phyloP scores from a whole-genome alignment of 1,284 basidiomycete species.

The Sanghuangporus baumii region DNA sequence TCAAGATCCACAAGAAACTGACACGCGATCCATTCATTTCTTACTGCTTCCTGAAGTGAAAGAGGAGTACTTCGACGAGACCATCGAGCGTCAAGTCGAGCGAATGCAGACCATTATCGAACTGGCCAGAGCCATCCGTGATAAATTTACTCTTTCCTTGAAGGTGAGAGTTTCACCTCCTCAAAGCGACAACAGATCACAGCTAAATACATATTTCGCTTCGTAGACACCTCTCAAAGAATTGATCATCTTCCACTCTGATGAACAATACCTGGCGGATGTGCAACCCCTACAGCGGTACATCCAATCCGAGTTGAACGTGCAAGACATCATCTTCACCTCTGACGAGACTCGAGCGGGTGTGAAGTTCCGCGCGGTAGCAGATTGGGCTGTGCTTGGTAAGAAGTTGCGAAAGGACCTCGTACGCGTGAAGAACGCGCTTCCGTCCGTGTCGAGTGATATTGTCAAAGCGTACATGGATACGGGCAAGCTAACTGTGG shows the following conservation, averaged over 20 bases:
- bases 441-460: conserved; percentile 79
- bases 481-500: conserved; percentile 78
- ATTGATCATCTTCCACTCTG: conserved; percentile 91
- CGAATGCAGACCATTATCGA: conserved; percentile 96
- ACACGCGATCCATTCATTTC: conserved; percentile 94
- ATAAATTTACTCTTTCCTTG: conserved; percentile 83
- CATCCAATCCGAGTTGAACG: conserved; percentile 93
- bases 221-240: conserved; percentile 88
- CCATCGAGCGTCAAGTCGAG: conserved; percentile 92
- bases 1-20: conserved; percentile 55
- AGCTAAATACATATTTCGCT: not conserved
- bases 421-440: conserved; percentile 82
- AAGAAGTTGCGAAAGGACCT: conserved; percentile 94
- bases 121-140: conserved; percentile 84
- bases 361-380: conserved; percentile 86
- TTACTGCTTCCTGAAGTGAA: conserved; percentile 90
- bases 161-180: conserved; percentile 56
- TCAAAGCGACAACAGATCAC: not conserved
- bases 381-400: conserved; percentile 95
- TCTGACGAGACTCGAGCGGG: conserved; percentile 85
- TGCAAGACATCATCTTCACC: conserved; percentile 85
- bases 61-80: conserved; percentile 93
- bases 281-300: conserved; percentile 83
- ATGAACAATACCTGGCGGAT: conserved; percentile 82
- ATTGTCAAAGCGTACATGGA: conserved; percentile 77